These are phyloP conservation scores for Coprinopsis cinerea DNA, from an alignment of 768 basidiomycete species.

Conservation along the genomic window DNA sequence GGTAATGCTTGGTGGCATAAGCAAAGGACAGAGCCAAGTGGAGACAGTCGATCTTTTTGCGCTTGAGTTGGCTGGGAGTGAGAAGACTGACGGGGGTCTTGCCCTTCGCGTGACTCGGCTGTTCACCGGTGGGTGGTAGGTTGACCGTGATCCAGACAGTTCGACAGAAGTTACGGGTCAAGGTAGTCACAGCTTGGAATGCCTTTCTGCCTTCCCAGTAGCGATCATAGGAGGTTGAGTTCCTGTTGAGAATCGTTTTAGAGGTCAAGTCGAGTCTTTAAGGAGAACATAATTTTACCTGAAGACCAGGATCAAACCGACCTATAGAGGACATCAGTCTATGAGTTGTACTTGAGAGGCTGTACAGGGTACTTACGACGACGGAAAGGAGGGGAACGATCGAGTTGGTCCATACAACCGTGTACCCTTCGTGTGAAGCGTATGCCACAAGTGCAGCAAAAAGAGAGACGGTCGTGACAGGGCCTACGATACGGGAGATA, in stretches of 20 bases:
- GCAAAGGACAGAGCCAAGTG: conserved; percentile 67
- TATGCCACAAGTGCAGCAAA: conserved; percentile 63
- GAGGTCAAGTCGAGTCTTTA: neutral
- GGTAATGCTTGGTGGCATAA: conserved; percentile 74
- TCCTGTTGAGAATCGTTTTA: conserved; percentile 37
- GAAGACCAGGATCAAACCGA: conserved; percentile 86
- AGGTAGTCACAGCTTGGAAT: conserved; percentile 65
- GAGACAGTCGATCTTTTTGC: conserved; percentile 64
- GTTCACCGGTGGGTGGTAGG: conserved; percentile 51
- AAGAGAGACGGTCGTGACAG: conserved; percentile 77
- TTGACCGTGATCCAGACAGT: conserved; percentile 75
- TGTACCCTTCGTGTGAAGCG: conserved; percentile 49
- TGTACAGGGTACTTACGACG: conserved; percentile 51
- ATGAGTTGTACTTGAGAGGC: neutral
- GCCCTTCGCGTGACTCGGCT: conserved; percentile 38
- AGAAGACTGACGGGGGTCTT: conserved; percentile 43
- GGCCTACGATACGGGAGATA: conserved; percentile 65
- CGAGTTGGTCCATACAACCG: conserved; percentile 68
- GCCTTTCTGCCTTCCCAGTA: conserved; percentile 88
- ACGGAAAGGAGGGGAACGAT: conserved; percentile 86
- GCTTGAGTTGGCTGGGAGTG: conserved; percentile 48
- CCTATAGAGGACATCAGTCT: conserved; percentile 34
- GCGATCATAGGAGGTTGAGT: conserved; percentile 80
- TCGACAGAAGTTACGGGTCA: conserved; percentile 72
- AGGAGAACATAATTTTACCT: no score